Evolutionary conservation across 108 stramenopile species (phyloP), one percentile per base, ranked within the genome.

Genomic region (Skeletonema tropicum): DNA sequence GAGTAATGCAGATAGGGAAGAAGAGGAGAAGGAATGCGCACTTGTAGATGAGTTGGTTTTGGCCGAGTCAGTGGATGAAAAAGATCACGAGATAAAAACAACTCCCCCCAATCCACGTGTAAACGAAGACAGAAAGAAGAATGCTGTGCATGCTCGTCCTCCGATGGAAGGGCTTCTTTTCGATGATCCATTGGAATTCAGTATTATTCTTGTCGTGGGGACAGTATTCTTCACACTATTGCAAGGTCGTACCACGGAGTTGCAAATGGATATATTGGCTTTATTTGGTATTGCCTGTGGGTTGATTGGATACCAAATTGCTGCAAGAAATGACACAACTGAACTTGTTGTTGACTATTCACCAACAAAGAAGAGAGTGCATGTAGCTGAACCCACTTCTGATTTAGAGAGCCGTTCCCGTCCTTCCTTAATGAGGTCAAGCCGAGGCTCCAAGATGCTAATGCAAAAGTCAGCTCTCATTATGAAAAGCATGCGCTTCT

Each of bases 301-400:
- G 10, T 32, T 82, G 39, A 66, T 82, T 70, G 81, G 81, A 35
- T 62, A 71, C 61, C 74, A 75, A 32, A 0, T 75, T 62, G 52
- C 71, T 41, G 38, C 7, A 8, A 38, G 12, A 2, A 19, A 8
- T 12, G 39, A 33, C 7, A 23, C 11, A 3, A 21, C 23, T 21
- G 52, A 55, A 55, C 35, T 62, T 38, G n/a, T 36, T 21, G 25
- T 32, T 19, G 31, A 26, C 21, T 17, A 62, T 33, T 10, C 13
- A 36, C 35, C 31, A 33, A 38, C 13, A 2, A 60, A 25, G 36
- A 33, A 33, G 17, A 23, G 21, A 55, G 52, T 55, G 23, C 23
- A 23, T 21, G 23, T 55, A 21, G 31, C 31, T 10, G 61, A 62
- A 25, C 36, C 17, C 35, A 35, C 26, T 23, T 32, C 38, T 17